These are phyloP conservation scores for Alternaria consortialis DNA, from an alignment of 2,329 filamentous ascomycete species.

Conservation along the genomic window DNA sequence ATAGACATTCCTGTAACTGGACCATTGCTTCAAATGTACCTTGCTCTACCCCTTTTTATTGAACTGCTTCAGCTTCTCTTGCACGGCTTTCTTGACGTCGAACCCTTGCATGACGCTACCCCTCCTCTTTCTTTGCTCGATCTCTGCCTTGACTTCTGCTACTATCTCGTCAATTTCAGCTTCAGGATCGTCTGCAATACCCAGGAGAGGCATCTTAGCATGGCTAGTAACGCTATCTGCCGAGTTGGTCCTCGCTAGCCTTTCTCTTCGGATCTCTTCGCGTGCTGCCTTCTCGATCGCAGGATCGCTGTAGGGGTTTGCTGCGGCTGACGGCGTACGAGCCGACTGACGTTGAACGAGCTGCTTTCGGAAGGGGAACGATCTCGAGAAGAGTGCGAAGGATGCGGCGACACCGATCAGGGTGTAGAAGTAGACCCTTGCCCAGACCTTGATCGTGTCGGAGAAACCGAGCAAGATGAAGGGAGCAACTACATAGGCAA, in stretches of 20 bases:
- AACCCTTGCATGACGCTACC: constrained; percentile 50
- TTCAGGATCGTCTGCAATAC: constrained; percentile 79
- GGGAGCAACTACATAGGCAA: constrained; percentile 83
- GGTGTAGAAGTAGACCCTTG: constrained; percentile 87
- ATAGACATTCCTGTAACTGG: not conserved
- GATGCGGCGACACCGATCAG: constrained; percentile 71
- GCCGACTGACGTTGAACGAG: constrained; percentile 48
- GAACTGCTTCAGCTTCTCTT: constrained; percentile 49
- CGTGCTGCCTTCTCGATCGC: constrained; percentile 42
- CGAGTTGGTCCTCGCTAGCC: constrained; percentile 62
- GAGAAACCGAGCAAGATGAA: constrained; percentile 83
- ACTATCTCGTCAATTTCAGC: constrained; percentile 81
- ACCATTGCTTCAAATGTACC: not conserved
- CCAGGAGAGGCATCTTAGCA: constrained; percentile 71
- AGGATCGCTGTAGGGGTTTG: constrained; percentile 34
- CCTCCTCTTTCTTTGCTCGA: constrained; percentile 66
- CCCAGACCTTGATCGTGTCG: constrained; percentile 79
- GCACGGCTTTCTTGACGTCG: constrained; percentile 48
- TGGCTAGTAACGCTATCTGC: constrained; percentile 60
- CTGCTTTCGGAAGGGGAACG: constrained; percentile 67
- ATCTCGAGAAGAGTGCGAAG: constrained; percentile 81
- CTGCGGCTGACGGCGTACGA: constrained; percentile 30
- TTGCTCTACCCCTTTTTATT: constrained; percentile 28
- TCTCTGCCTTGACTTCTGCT: constrained; percentile 75
- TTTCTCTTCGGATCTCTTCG: constrained; percentile 47